Evolutionary conservation across 2,329 filamentous ascomycete genomes (phyloP), one percentile per base, ranked within the genome.

Genomic region (Tolypocladium inflatum): DNA sequence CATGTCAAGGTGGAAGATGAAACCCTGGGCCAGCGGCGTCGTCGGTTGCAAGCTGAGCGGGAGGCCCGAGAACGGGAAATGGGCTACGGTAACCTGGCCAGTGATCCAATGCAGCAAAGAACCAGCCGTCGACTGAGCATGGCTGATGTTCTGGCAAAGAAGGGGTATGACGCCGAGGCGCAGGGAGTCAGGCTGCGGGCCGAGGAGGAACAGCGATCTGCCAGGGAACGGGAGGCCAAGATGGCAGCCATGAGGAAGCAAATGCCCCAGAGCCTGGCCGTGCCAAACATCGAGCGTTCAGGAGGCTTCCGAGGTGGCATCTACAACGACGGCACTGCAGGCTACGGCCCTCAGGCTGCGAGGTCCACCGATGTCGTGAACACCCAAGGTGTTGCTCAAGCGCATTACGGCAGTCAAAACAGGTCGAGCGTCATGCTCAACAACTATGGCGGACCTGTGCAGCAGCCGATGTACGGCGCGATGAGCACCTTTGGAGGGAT

Each of bases 11-110:
- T 61, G 7, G 87, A 86, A 63, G 87, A 91, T 64, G 90, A 94
- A 68, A 93, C 90, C 0, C 77, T 94, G 0, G 90, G 89, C 11
- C 88, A 93, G 70, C 85, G 90, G 13, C 85, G 89, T 0, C 84
- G 84, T 35, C 82, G 90, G 33, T 77, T 94, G 2, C 88, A 91
- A 68, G 84, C 85, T 8, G 84, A 87, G 66, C 78, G 79, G 33
- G 86, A 89, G 70, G 86, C 86, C 8, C 80, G 83, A 35, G 80
- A 82, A 60, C 74, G 78, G 48, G 81, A 82, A 62, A 81, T 83
- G 70, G 75, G 73, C 48, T 68, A 73, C 42, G 69, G 70, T 57
- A 64, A 67, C 21, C 61, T 66, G 23, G 60, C 62, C 17, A 62
- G 63, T 21, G 59, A 59, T n/a, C 54, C 57, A 8, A 53, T 53